Base-by-base conservation (phyloP, 2,329 filamentous ascomycete genomes). In the Nemania bipapillata region DNA sequence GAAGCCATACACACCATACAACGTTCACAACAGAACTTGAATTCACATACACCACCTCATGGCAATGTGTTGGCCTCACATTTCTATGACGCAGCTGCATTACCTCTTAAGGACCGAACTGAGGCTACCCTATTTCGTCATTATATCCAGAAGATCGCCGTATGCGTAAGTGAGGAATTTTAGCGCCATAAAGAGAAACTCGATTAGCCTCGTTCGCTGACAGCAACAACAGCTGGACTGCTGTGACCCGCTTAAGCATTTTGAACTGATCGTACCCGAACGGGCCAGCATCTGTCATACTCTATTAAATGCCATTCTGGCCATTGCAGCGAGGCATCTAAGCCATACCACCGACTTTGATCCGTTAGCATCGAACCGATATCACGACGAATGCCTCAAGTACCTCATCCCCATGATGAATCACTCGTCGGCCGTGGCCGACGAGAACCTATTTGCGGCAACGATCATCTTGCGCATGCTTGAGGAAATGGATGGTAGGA, bases 281-380 rank as follows among this genome's bases (percentile, higher is more conserved):
- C 80, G 84, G 22, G 86, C 87, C 3, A 81, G 81, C 12, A 81
- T 78, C 1, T 87, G 83, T 60, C 83, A 83, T 0, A 83, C 85
- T 2, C 79, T 89, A 3, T 79, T 87, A 12, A 87, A 88, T 63
- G 86, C 87, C 24, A 87, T 89, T 28, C 82, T 87, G 49, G 86
- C 87, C 1, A 79, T 88, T 3, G 84, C 87, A 0, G 84, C 86
- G 2, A 80, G 86, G 42, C 87, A 89, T 72, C 76, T 88, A 42
- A 86, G 83, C 54, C 80, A 86, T 35, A 82, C 82, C 12, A 80
- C 79, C 28, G 75, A 79, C 24, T 86, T 84, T 70, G 83, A 87
- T 71, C 80, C 81, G 0, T 80, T 84, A 15, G 82, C 84, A 2
- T 84, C 85, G 2, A 84, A 86, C 55, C 78, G 80, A 17, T 88